Base-by-base conservation (phyloP, 202 grass and related monocot genomes). In the Carex arenaria region DNA sequence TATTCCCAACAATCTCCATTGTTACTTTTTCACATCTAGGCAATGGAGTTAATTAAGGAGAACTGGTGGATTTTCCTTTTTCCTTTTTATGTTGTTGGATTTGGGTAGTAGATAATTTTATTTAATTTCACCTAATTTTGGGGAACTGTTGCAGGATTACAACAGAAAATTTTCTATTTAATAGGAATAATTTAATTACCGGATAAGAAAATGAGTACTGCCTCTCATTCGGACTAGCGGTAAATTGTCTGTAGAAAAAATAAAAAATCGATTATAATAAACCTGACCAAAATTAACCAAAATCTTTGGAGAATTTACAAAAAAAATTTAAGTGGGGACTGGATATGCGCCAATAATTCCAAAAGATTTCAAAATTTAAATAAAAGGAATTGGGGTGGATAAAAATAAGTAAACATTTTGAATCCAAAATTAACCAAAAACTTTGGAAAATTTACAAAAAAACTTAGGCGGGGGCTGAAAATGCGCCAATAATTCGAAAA, bases 211-310 rank as follows among this genome's bases (percentile, higher is more conserved):
- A 59, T 67, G 73, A 30, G 8, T 74, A 73, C 88, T 89, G 80
- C 71, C 9, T 89, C 78, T 88, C 76, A 74, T 12, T 90, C 69
- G 84, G 83, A 61, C 85, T 6, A 23, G 89, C 83, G 53, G 91
- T 83, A 59, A 87, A 90, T 86, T 90, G 92, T 83, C 94, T 97
- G 82, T 30, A 28, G 72, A 76, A 83, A 84, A 38, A 51, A 28
- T 5, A 81, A 65, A 28, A 62, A 32, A 18, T 2, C 45, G 7
- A 59, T 60, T 3, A 60, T 60, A 10, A 78, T 30, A 60, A 78
- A 32, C 34, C 7, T 20, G 20, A 23, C 4, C 36, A 38, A 38
- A 38, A 38, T 38, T 38, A 38, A 38, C 36, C 36, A 38, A 38
- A 38, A 38, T 38, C 36, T 38, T 38, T 38, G 36, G 4, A 38